These are phyloP conservation scores for Hyphopichia fennica DNA, from an alignment of 1,139 yeast genomes.

Conservation along the genomic window DNA sequence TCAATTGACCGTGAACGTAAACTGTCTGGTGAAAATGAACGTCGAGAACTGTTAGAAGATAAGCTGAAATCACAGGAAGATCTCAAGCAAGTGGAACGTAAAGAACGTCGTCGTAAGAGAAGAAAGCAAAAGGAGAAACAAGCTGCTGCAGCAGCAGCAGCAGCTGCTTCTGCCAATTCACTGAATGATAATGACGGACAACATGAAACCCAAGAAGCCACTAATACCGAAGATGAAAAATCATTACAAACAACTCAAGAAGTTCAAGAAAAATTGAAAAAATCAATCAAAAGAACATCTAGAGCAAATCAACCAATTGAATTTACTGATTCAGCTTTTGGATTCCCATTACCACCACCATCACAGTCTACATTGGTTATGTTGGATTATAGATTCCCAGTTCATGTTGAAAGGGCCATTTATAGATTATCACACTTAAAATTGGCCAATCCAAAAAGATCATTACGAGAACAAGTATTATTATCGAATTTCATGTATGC, in stretches of 20 bases:
- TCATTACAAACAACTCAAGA: slow-evolving; percentile 39
- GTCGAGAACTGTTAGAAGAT: background rate
- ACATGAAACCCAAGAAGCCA: slow-evolving; percentile 2
- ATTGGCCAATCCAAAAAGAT: slow-evolving; percentile 90
- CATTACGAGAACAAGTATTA: slow-evolving; percentile 86
- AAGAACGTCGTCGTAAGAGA: slow-evolving; percentile 3
- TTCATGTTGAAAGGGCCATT: slow-evolving; percentile 94
- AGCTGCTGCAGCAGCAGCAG: slow-evolving; percentile 5
- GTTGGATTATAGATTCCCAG: slow-evolving; percentile 85
- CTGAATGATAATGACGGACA: background rate
- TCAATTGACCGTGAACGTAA: background rate
- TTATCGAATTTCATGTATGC: slow-evolving; percentile 97
- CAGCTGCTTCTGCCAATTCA: slow-evolving; percentile 1
- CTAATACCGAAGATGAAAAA: background rate
- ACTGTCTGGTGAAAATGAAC: background rate
- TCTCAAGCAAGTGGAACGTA: background rate
- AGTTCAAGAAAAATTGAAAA: slow-evolving; percentile 47
- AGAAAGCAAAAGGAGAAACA: slow-evolving; percentile 1
- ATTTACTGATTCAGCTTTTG: slow-evolving; percentile 81
- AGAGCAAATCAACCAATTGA: slow-evolving; percentile 69
- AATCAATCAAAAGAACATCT: slow-evolving; percentile 44
- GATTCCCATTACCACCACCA: slow-evolving; percentile 81
- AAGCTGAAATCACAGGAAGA: background rate
- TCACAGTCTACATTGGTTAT: slow-evolving; percentile 72
- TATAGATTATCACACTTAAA: slow-evolving; percentile 89